Base-by-base conservation (phyloP, 2,329 filamentous ascomycete genomes). In the Calonectria montana region DNA sequence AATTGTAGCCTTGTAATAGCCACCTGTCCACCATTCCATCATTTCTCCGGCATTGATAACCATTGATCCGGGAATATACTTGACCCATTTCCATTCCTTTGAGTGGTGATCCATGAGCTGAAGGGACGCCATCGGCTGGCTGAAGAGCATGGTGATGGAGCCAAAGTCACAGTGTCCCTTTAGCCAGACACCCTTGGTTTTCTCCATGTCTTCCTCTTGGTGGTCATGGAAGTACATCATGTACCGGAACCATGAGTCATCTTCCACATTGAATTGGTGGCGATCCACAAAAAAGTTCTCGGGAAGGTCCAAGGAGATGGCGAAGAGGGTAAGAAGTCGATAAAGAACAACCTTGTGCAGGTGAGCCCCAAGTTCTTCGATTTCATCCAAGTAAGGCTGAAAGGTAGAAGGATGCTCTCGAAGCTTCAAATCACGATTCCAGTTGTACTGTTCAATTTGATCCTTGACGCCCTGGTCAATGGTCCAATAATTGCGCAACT, bases 181-280 rank as follows among this genome's bases (percentile, higher is more conserved):
- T 2, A 67, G 25, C 64, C 48, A 57, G n/a, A 67, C 18, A 21
- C 48, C 50, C 37, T 55, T 55, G 13, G 47, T 59, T 23, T 59
- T 41, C 25, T 43, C 25, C 47, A 41, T 57, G 29, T 67, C 39
- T 9, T 59, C 64, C 8, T 53, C 45, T 9, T 53, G 23, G 25
- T 45, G 25, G 10, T 43, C 37, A 16, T 57, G 29, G 21, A 41
- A 67, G 16, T 67, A 67, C 50, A 41, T 47, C 64, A 67, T 67
- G 48, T 67, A 67, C 2, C 64, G 31, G 12, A 67, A 47, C 48
- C 50, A 59, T 12, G 48, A 29, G 5, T 45, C 47, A 55, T 59
- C 50, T 15, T n/a, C 5, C 10, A 10, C 21, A 9, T 59, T 18
- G 21, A 59, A 67, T 2, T 31, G 8, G 12, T 67, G 64, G 3